Evolutionary conservation across 306 rosid species (phyloP).

Genomic region (Vachellia pachyceras): DNA sequence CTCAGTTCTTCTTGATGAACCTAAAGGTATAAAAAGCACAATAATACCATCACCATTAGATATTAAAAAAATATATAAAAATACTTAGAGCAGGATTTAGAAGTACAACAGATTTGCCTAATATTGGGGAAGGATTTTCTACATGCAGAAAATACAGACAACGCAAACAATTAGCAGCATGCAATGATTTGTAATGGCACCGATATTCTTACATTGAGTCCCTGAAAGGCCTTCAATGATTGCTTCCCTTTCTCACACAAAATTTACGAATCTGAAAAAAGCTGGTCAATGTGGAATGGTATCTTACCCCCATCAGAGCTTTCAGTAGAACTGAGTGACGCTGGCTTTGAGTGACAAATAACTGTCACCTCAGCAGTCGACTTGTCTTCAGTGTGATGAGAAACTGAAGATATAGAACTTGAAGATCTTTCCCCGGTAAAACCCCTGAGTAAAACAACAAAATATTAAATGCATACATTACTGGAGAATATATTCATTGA

Average conservation of each 20-base stretch:
- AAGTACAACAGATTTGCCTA: constrained; percentile 23
- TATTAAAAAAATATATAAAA: constrained; percentile 1
- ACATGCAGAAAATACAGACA: background rate
- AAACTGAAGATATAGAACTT: constrained; percentile 46
- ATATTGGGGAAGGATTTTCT: background rate
- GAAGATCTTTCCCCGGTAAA: constrained; percentile 57
- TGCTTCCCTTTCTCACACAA: constrained; percentile 11
- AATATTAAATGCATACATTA: background rate
- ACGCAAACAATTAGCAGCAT: background rate
- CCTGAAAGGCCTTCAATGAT: constrained; percentile 9
- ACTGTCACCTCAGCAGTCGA: constrained; percentile 65
- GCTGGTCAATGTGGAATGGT: background rate
- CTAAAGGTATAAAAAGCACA: constrained; percentile 46
- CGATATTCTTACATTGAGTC: constrained; percentile 14
- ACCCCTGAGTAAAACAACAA: constrained; percentile 53
- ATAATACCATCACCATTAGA: constrained; percentile 14
- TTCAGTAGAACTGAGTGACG: constrained; percentile 91
- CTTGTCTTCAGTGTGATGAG: constrained; percentile 64
- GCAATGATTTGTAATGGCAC: constrained; percentile 21
- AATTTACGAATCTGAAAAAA: constrained; percentile 21
- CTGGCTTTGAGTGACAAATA: constrained; percentile 90
- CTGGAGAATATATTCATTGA: constrained; percentile 1
- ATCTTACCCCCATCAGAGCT: constrained; percentile 87
- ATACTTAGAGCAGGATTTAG: background rate
- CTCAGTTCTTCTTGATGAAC: constrained; percentile 91